Evolutionary conservation across 139 green algal species (phyloP).

Genomic region (Tetradesmus lagerheimii): DNA sequence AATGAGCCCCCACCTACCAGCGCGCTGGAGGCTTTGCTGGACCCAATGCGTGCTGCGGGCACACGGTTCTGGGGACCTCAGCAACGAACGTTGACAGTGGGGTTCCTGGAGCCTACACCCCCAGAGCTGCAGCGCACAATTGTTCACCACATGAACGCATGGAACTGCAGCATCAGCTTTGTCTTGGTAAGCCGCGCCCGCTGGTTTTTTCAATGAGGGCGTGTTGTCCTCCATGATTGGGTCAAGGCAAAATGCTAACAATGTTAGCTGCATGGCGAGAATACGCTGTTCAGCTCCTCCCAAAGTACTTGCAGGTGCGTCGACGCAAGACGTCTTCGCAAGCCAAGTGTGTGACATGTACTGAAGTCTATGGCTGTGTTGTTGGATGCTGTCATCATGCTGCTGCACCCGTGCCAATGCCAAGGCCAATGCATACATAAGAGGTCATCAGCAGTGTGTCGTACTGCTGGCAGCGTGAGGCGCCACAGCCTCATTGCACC

Average conservation of each 20-base stretch:
- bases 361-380: background rate
- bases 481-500: no score
- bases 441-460: background rate
- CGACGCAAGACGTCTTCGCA: no score
- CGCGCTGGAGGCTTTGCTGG: background rate
- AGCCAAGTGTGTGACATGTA: background rate
- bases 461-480: no score
- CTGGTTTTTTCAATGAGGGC: background rate
- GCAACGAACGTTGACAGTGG: background rate
- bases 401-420: background rate
- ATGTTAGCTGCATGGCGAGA: background rate
- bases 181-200: background rate
- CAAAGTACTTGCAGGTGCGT: background rate
- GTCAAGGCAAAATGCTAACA: background rate
- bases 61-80: background rate
- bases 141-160: background rate
- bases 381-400: background rate
- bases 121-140: background rate
- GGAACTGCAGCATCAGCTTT: constrained; percentile 10
- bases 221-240: background rate
- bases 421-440: background rate
- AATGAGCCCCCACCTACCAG: background rate
- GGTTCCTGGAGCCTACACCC: background rate
- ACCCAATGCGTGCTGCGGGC: background rate
- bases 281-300: background rate